Base-by-base conservation (phyloP, 345 rosid species). In the Arabidopsis suecica region DNA sequence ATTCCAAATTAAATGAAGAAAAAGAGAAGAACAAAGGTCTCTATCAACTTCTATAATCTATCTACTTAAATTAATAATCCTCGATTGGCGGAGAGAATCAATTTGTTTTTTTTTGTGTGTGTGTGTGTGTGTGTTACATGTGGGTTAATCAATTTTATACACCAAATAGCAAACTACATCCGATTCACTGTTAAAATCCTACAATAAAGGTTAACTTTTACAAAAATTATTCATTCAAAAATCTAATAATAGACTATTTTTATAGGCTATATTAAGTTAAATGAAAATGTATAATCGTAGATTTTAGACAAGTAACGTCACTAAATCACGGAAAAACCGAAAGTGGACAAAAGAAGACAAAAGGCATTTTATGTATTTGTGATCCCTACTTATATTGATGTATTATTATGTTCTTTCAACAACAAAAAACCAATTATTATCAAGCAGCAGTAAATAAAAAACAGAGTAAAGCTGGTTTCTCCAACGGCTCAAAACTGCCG, bases 401-500 rank as follows among this genome's bases (percentile, higher is more conserved):
- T 59, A 10, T 53, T 25, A 68, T 23, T 50, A 20, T 49, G 59
- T 20, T 12, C 11, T 53, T 54, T 42, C 4, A 6, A 51, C 5
- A 4, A 54, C 5, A 40, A 54, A 16, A 4, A 54, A 2, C 5
- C 30, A 64, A 25, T 33, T 32, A 32, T 45, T 12, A 58, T 58
- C 34, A 13, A 71, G 9, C 41, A 36, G 71, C 41, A 36, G 71
- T 74, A 47, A 51, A 36, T 48, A 20, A 50, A 54, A 62, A 22
- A 59, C 2, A 58, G 34, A 33, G 41, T 30, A 66, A 33, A 53
- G 53, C 58, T 28, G 61, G 68, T 14, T 51, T 65, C 53, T 78
- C 63, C 64, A 72, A 78, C 59, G 69, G 60, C 9, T 77, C 7
- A 60, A 67, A 78, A 34, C 78, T 72, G 81, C 69, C 81, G 74